Conservation (phyloP, 805 yeast genomes). For the Pichia thaimueangensis region DNA sequence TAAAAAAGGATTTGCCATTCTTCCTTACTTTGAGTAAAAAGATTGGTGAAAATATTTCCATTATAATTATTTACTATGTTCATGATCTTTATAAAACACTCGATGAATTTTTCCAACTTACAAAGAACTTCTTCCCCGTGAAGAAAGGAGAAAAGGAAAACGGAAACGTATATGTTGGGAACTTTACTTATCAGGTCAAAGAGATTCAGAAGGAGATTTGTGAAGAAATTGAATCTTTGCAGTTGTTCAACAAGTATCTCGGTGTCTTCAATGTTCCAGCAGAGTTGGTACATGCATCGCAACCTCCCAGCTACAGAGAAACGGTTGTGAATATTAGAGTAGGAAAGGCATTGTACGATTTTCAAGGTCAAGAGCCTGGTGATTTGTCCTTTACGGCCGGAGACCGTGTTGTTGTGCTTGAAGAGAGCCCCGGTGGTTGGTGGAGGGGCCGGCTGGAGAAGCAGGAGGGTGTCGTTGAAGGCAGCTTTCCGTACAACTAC, state of each 20-base stretch:
- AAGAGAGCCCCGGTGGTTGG: conserved; percentile 37
- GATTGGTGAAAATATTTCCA: conserved; percentile 30
- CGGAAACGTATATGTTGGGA: conserved; percentile 1
- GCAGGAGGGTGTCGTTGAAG: conserved; percentile 33
- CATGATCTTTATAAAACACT: conserved; percentile 29
- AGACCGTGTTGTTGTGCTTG: conserved; percentile 36
- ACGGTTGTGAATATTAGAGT: conserved; percentile 18
- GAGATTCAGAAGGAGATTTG: background rate
- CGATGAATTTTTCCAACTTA: conserved; percentile 8
- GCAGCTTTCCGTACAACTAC: conserved; percentile 43
- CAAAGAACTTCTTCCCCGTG: conserved; percentile 10
- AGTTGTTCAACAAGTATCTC: conserved; percentile 2
- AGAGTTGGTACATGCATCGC: background rate
- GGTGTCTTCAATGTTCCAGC: conserved; percentile 10
- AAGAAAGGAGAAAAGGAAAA: background rate
- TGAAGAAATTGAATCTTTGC: conserved; percentile 2
- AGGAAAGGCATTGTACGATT: conserved; percentile 35
- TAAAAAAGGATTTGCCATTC: conserved; percentile 43
- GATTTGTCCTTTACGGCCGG: conserved; percentile 41
- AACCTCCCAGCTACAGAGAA: background rate
- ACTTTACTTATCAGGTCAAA: background rate
- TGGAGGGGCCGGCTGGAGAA: conserved; percentile 39
- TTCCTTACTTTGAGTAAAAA: conserved; percentile 32
- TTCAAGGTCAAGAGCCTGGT: conserved; percentile 30
- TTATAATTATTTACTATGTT: conserved; percentile 32